Base-by-base conservation (phyloP, 2,329 filamentous ascomycete species). In the Fusarium newnesense region DNA sequence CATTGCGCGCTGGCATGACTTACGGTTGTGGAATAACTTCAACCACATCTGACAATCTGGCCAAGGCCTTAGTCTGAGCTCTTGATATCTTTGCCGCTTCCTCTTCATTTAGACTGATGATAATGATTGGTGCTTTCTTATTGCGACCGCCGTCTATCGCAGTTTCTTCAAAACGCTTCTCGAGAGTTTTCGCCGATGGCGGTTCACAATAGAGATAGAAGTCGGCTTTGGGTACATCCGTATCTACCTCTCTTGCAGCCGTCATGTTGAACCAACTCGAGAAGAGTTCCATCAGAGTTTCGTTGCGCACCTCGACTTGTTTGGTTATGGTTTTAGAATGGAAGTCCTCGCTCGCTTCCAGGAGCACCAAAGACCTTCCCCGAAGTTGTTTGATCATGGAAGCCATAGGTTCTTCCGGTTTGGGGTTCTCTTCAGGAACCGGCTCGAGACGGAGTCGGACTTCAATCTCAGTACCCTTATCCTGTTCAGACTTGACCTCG, bases 391-490 rank as follows among this genome's bases (percentile, higher is more conserved):
- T 12, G 10, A 47, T 46, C 26, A 75, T 62, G 0, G 61, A 58
- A 2, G 64, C 18, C 40, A 77, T 46, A 1, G 69, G 60, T 10
- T 78, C 71, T 9, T 79, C 75, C 6, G 53, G n/a, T 2, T 61
- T 44, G 1, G 32, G 21, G 0, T 59, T 34, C 3, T 68, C 60
- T 11, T 76, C 58, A 12, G 59, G 37, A 18, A 68, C 75, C 0
- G 68, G 56, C 5, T 72, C 54, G 3, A 88, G 75, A 10, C 84
- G 84, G 2, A 90, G 74, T 6, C 80, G 83, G 12, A 89, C 85
- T 15, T 83, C 84, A 5, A 90, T 85, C 28, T 86, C 85, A 0
- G 90, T 91, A 4, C 90, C 90, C 42, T 85, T 83, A 4, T 85
- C 85, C 15, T 84, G 81, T 60, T 87, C 83, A 56, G 85, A 89